Evolutionary conservation across 2,329 filamentous ascomycete species (phyloP).

Genomic region (Amauroascus niger): DNA sequence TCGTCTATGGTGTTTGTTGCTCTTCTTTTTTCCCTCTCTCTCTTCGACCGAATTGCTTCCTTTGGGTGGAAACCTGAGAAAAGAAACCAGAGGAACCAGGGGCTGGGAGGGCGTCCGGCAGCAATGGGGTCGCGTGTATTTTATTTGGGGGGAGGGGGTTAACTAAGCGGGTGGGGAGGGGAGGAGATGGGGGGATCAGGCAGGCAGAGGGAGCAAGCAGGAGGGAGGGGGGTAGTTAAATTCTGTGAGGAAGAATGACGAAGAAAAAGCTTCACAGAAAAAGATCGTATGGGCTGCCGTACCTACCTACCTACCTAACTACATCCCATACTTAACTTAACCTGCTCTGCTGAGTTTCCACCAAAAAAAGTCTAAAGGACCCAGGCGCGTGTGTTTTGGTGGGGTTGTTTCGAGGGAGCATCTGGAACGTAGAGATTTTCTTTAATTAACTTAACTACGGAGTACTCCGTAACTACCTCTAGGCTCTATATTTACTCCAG

Average conservation of each 20-base stretch:
- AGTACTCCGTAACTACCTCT: too few species aligned
- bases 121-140: too few species aligned
- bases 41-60: background rate
- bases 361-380: slow-evolving; percentile 2
- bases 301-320: too few species aligned
- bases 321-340: too few species aligned
- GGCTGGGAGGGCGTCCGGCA: too few species aligned
- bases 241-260: slow-evolving; percentile 14
- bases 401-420: background rate
- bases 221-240: background rate
- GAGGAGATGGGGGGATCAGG: slow-evolving; percentile 15
- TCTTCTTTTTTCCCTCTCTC: too few species aligned
- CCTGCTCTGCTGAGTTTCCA: too few species aligned
- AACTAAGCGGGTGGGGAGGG: too few species aligned
- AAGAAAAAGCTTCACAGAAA: slow-evolving; percentile 21
- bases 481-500: too few species aligned
- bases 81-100: background rate
- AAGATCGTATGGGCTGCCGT: slow-evolving; percentile 7
- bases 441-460: too few species aligned
- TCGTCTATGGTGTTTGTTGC: background rate
- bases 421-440: background rate
- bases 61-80: background rate
- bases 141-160: too few species aligned
- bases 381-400: background rate
- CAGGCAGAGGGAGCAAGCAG: background rate